phyloP scores from a whole-genome alignment of 179 eudicot genomes.

The Spinacia oleracea region DNA sequence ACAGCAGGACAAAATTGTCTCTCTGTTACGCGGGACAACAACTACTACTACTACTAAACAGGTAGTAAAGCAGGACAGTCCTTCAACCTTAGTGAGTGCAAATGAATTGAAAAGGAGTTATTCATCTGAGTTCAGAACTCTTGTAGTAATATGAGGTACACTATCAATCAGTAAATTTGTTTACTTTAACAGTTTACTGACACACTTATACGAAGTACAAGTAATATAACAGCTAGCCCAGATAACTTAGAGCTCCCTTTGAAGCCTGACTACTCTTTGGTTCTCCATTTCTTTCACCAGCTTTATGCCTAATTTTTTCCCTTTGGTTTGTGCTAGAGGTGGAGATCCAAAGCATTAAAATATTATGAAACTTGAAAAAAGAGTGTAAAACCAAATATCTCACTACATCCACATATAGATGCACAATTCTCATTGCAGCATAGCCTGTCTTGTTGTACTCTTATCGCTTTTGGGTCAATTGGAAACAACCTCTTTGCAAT shows the following conservation, averaged over 20 bases:
- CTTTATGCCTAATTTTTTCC: neutral
- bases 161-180: neutral
- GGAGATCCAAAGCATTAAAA: neutral
- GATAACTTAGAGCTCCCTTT: neutral
- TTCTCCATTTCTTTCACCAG: neutral
- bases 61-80: too few species aligned
- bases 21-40: neutral
- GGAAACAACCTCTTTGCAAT: too few species aligned
- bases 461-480: too few species aligned
- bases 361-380: neutral
- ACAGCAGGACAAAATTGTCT: neutral
- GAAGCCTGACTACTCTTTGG: neutral
- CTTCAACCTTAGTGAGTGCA: neutral
- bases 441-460: neutral
- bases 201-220: too few species aligned
- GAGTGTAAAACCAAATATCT: neutral
- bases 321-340: neutral
- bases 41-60: neutral
- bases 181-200: neutral
- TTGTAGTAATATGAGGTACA: neutral
- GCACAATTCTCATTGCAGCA: too few species aligned
- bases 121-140: neutral
- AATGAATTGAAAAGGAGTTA: neutral
- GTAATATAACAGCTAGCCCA: neutral
- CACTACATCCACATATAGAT: neutral